Evolutionary conservation across 1,284 basidiomycete species (phyloP).

Genomic region (Rhodotorula sp.): DNA sequence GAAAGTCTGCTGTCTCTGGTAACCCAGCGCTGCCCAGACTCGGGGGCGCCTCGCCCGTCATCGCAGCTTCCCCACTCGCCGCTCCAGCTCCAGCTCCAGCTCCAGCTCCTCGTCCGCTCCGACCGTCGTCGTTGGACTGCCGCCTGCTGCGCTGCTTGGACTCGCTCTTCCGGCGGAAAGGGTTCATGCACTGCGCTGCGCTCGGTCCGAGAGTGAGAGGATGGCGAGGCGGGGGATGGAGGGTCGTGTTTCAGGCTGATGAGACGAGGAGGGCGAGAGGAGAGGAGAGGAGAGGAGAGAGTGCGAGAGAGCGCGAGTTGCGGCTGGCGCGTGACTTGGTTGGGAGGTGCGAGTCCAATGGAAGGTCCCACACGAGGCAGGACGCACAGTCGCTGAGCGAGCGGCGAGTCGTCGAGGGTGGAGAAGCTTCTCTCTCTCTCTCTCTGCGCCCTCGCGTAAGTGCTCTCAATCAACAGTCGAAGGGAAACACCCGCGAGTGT

Average conservation of each 20-base stretch:
- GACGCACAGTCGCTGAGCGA: no score
- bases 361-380: no score
- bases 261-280: background rate
- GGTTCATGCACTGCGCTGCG: constrained; percentile 16
- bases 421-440: no score
- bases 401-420: no score
- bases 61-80: background rate
- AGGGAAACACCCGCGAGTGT: no score
- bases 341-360: no score
- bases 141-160: constrained; percentile 10
- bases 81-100: background rate
- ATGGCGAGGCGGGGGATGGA: no score
- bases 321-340: no score
- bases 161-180: constrained; percentile 31
- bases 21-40: background rate
- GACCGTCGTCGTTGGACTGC: background rate
- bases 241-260: background rate
- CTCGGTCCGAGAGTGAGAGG: no score
- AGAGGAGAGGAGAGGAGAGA: background rate
- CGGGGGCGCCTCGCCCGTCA: background rate
- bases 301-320: no score
- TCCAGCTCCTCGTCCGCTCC: background rate
- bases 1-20: constrained; percentile 20
- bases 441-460: no score
- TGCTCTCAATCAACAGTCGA: no score